These are phyloP conservation scores for Xylariales sp. DNA, from an alignment of 2,329 filamentous ascomycete genomes.

Conservation along the genomic window DNA sequence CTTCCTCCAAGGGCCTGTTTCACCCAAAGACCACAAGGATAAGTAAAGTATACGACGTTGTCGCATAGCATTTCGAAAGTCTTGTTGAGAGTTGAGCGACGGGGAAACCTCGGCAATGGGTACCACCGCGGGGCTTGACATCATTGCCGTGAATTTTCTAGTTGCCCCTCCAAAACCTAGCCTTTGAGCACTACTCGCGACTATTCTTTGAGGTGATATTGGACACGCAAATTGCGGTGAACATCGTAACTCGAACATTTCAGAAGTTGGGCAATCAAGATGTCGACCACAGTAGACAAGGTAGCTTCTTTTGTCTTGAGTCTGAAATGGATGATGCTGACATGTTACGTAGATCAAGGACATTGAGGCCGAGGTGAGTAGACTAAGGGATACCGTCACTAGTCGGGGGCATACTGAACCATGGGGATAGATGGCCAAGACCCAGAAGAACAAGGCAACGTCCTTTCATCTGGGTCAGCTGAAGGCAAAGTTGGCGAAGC, in stretches of 20 bases:
- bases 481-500: conserved; percentile 96
- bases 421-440: conserved; percentile 90
- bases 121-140: conserved; percentile 7
- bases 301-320: conserved; percentile 39
- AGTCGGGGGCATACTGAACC: too few species aligned
- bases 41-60: too few species aligned
- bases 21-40: too few species aligned
- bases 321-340: conserved; percentile 26
- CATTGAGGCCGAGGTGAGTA: conserved; percentile 83
- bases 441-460: conserved; percentile 96
- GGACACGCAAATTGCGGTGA: neutral
- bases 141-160: conserved; percentile 7
- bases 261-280: conserved; percentile 50
- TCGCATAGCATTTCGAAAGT: too few species aligned
- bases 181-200: neutral
- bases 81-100: too few species aligned
- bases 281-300: conserved; percentile 98
- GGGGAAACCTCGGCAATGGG: conserved; percentile 3
- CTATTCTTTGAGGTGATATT: neutral
- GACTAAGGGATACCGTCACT: too few species aligned
- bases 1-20: too few species aligned
- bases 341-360: conserved; percentile 72
- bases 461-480: conserved; percentile 92
- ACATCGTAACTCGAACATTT: neutral
- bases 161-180: conserved; percentile 5